Evolutionary conservation across 176 grass and related monocot genomes (phyloP).

Genomic region (Oryza officinalis): DNA sequence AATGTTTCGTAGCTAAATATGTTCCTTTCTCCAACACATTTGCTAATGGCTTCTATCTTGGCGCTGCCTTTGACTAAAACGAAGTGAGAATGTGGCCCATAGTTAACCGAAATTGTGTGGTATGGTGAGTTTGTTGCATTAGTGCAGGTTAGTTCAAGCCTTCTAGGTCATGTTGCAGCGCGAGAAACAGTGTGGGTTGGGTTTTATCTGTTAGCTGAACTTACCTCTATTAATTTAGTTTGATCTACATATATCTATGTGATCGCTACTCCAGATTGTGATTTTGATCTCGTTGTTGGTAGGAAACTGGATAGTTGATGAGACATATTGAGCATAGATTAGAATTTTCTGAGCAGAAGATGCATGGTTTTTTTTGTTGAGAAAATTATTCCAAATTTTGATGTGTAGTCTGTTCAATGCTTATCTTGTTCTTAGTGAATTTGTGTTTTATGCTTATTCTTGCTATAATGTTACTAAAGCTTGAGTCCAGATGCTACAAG

Average conservation of each 20-base stretch:
- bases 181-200: background rate
- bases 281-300: background rate
- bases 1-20: background rate
- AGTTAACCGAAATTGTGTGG: background rate
- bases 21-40: background rate
- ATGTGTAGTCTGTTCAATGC: background rate
- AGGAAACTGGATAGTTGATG: background rate
- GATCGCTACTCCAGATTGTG: background rate
- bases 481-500: background rate
- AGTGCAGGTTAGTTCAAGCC: background rate
- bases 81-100: background rate
- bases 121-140: background rate
- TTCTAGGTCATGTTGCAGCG: background rate
- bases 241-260: background rate
- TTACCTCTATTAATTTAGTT: background rate
- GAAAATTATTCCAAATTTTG: background rate
- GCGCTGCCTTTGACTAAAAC: background rate
- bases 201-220: background rate
- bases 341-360: background rate
- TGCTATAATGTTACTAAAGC: background rate
- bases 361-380: slow-evolving; percentile 4
- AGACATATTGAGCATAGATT: background rate
- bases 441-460: background rate
- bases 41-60: slow-evolving; percentile 1
- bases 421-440: background rate